A percentile compares a stretch with the other conserved stretches of the same genome.
These are phyloP conservation scores for Pythium plurisporium DNA, from an alignment of 352 stramenopile genomes.

Conservation along the genomic window DNA sequence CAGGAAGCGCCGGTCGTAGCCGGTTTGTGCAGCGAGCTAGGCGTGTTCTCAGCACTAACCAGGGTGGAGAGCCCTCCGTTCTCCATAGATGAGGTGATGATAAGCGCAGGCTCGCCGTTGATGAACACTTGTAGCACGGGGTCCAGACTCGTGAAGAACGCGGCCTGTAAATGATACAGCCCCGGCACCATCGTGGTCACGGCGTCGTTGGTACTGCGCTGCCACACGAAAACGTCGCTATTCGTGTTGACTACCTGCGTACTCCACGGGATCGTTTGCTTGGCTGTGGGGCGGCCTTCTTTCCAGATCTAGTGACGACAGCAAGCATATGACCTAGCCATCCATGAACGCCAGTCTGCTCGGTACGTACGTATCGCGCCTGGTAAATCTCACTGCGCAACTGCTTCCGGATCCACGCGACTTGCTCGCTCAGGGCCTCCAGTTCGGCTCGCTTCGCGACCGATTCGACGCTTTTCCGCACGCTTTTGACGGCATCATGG, in stretches of 20 bases:
- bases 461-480: conserved; percentile 18
- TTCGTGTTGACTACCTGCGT: conserved; percentile 70
- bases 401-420: conserved; percentile 43
- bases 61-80: too few species aligned
- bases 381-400: conserved; percentile 70
- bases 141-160: conserved; percentile 61
- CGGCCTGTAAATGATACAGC: conserved; percentile 63
- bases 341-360: too few species aligned
- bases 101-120: conserved; percentile 53
- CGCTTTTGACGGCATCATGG: conserved; percentile 16
- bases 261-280: conserved; percentile 61
- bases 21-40: neutral
- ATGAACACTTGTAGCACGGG: conserved; percentile 54
- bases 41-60: neutral
- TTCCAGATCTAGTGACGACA: conserved; percentile 63
- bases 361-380: conserved; percentile 55
- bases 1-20: too few species aligned
- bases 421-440: conserved; percentile 33
- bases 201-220: conserved; percentile 35
- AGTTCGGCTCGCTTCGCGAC: conserved; percentile 23
- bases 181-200: conserved; percentile 50
- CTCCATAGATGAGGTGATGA: neutral
- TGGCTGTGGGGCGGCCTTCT: conserved; percentile 35
- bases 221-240: conserved; percentile 64
- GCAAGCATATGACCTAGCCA: too few species aligned